Evolutionary conservation across 2,329 filamentous ascomycete species (phyloP), one percentile per base, ranked within the genome.

Genomic region (Pseudogymnoascus sp.): DNA sequence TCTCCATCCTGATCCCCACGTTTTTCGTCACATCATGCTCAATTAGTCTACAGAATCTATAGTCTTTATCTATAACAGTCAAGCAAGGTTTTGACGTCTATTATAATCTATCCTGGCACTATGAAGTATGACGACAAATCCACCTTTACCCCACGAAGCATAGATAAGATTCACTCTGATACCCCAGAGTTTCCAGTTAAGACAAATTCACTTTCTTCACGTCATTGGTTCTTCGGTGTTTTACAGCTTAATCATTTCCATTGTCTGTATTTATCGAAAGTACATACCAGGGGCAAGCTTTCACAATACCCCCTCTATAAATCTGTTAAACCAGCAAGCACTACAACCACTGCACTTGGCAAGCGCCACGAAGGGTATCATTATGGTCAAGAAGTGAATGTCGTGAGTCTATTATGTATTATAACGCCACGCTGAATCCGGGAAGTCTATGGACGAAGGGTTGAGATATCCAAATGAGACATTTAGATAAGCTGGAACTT

Each of bases 391-490:
- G 49, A 55, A 55, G 49, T 55, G 28, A 55, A 55, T 55, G 49
- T 55, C 49, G 49, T 55, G 49, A 55, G 49, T 55, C 49, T 55
- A 55, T 55, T 55, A 55, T 55, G 49, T 55, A 55, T 55, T 55
- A 55, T 35, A 55, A 55, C 49, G 49, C 49, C 49, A 55, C 49
- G 49, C 49, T 55, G 49, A 55, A 55, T 55, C 49, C 49, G 49
- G 49, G 49, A 55, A 35, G 49, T 55, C 49, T 55, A 55, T 55
- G 49, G 49, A 33, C 49, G 49, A 55, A 55, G 49, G 28, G 49
- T 55, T 55, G 28, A 21, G 9, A 33, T 55, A 55, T 55, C 49
- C 49, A 35, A 55, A 55, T 55, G 49, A 55, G 49, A 55, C 49
- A 55, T 55, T 55, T 55, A 55, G 49, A 55, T 55, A 35, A 55